phyloP scores from a whole-genome alignment of 2,329 filamentous ascomycete species.

The Podosphaera fusca region DNA sequence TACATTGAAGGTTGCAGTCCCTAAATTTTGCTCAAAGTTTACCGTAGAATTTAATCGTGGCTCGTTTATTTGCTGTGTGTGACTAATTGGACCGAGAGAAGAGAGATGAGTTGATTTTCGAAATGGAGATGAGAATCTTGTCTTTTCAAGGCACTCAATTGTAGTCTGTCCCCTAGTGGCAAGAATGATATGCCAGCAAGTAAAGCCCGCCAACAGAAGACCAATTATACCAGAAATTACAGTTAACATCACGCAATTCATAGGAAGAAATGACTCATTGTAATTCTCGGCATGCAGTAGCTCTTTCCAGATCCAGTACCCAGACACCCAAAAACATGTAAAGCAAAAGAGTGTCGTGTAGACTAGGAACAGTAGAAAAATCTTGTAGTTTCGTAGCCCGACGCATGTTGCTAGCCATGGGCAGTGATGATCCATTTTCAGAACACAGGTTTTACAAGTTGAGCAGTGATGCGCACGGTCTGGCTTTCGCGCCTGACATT shows the following conservation, averaged over 20 bases:
- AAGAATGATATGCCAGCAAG: slow-evolving; percentile 72
- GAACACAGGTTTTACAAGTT: slow-evolving; percentile 74
- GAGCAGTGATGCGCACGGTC: slow-evolving; percentile 95
- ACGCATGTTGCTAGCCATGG: slow-evolving; percentile 95
- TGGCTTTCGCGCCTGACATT: slow-evolving; percentile 83
- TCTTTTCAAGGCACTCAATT: slow-evolving; percentile 91
- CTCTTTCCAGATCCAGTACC: slow-evolving; percentile 67
- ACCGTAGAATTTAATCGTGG: slow-evolving; percentile 38
- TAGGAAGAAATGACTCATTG: slow-evolving; percentile 54
- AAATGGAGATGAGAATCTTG: slow-evolving; percentile 68
- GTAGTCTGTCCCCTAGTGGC: slow-evolving; percentile 67
- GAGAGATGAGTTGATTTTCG: slow-evolving; percentile 45
- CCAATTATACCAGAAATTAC: slow-evolving; percentile 82
- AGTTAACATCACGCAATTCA: slow-evolving; percentile 75
- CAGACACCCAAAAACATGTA: slow-evolving; percentile 54
- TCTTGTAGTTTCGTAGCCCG: slow-evolving; percentile 83
- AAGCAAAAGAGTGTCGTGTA: slow-evolving; percentile 78
- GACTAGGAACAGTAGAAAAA: slow-evolving; percentile 75
- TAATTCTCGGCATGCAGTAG: slow-evolving; percentile 48
- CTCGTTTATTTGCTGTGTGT: slow-evolving; percentile 34
- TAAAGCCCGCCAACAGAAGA: slow-evolving; percentile 72
- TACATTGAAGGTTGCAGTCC: background rate
- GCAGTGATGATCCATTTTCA: slow-evolving; percentile 99
- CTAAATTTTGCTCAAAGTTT: slow-evolving; percentile 6
- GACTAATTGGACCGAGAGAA: slow-evolving; percentile 25